Percentiles rank a stretch among this genome's conserved stretches.
Conservation (phyloP, 768 basidiomycete genomes). For the Amanita subjunquillea region DNA sequence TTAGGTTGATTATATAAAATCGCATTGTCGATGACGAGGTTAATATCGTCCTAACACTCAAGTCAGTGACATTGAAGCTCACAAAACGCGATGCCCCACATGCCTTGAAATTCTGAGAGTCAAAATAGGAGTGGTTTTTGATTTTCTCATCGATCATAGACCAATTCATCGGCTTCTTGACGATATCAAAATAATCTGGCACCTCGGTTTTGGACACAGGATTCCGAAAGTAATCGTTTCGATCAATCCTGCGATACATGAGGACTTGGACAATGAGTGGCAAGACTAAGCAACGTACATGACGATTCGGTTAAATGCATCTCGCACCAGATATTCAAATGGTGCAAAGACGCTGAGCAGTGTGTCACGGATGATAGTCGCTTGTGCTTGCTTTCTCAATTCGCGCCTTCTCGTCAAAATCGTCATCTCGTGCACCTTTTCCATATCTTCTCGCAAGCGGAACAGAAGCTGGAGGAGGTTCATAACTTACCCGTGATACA, state of each 20-base stretch:
- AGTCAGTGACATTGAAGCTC: not conserved
- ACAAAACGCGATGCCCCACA: conserved; percentile 6
- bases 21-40: conserved; percentile 80
- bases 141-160: conserved; percentile 71
- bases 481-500: not conserved
- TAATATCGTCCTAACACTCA: conserved; percentile 55
- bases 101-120: conserved; percentile 65
- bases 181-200: conserved; percentile 84
- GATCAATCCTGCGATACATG: conserved; percentile 46
- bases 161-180: conserved; percentile 88
- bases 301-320: conserved; percentile 61
- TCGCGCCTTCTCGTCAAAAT: conserved; percentile 72
- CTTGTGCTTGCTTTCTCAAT: conserved; percentile 62
- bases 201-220: conserved; percentile 75
- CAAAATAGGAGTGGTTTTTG: conserved; percentile 75
- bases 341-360: conserved; percentile 58
- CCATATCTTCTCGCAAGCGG: conserved; percentile 67
- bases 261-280: not conserved
- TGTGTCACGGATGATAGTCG: conserved; percentile 55
- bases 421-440: conserved; percentile 54
- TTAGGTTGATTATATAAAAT: conserved; percentile 75
- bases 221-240: conserved; percentile 64
- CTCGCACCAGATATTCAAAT: conserved; percentile 47
- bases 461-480: conserved; percentile 34
- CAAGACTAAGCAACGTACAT: conserved; percentile 35